Evolutionary conservation across 179 eudicot species (phyloP).

Genomic region (Silene vulgaris): DNA sequence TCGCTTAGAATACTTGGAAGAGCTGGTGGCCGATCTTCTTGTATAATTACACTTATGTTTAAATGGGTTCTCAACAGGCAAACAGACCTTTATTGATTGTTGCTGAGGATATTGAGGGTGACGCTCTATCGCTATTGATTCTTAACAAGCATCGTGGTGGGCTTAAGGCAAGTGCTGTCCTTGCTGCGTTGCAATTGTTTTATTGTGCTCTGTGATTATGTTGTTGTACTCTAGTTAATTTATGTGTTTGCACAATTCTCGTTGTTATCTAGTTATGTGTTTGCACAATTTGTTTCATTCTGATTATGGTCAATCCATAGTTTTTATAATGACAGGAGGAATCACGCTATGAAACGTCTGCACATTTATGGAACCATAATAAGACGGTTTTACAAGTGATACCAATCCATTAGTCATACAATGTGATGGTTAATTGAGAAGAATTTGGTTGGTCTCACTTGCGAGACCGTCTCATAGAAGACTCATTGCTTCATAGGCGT

Average conservation of each 20-base stretch:
- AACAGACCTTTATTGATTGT: slow-evolving; percentile 69
- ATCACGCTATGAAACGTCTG: too few relatives aligned
- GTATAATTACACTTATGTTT: slow-evolving; percentile 14
- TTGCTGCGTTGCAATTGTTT: neutral
- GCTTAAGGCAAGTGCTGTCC: slow-evolving; percentile 50
- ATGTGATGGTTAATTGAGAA: too few relatives aligned
- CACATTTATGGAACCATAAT: too few relatives aligned
- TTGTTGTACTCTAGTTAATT: neutral
- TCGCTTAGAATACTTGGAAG: neutral
- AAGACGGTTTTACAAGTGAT: too few relatives aligned
- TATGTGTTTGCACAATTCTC: neutral
- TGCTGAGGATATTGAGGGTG: slow-evolving; percentile 94
- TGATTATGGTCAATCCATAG: neutral
- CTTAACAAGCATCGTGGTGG: slow-evolving; percentile 90
- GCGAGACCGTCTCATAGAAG: neutral
- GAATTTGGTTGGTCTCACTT: too few relatives aligned
- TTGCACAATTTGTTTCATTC: neutral
- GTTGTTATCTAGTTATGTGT: too few relatives aligned
- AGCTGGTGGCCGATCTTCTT: slow-evolving; percentile 1
- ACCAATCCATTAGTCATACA: too few relatives aligned
- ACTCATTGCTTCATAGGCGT: neutral
- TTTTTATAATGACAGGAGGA: too few relatives aligned
- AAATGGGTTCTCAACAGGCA: slow-evolving; percentile 36
- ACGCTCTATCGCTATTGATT: slow-evolving; percentile 64
- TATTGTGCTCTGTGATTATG: neutral